A percentile compares a stretch with the other conserved stretches of the same genome.
Evolutionary conservation across 805 yeast genomes (phyloP).

Genomic region (Saccharomycopsis schoenii): DNA sequence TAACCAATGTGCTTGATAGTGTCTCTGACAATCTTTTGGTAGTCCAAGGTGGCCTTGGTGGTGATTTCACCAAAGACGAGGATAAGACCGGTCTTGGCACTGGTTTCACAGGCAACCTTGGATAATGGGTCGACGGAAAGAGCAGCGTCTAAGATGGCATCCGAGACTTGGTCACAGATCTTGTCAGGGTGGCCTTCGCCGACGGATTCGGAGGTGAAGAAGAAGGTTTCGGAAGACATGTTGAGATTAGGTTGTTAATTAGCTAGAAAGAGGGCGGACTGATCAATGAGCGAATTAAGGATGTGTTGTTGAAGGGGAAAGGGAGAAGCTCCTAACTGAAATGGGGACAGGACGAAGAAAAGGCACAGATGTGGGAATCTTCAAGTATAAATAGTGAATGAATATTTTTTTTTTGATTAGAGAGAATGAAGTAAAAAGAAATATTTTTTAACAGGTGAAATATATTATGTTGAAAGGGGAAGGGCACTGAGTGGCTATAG

Average conservation of each 20-base stretch:
- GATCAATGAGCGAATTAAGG: neutral
- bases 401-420: neutral
- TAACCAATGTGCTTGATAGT: constrained; percentile 98
- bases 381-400: neutral
- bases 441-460: neutral
- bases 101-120: constrained; percentile 99
- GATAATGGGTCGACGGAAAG: constrained; percentile 91
- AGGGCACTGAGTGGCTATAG: neutral
- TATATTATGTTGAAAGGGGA: neutral
- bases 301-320: no score
- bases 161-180: constrained; percentile 98
- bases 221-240: constrained; percentile 33
- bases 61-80: constrained; percentile 99
- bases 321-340: neutral
- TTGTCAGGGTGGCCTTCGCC: constrained; percentile 95
- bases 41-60: constrained; percentile 90
- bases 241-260: neutral
- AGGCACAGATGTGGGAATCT: neutral
- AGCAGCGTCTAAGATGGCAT: constrained; percentile 97
- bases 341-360: neutral
- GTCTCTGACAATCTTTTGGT: constrained; percentile 95
- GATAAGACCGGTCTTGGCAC: constrained; percentile 98
- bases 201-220: constrained; percentile 79
- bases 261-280: neutral
- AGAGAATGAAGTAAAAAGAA: neutral